Evolutionary conservation across 2,329 filamentous ascomycete genomes (phyloP), one percentile per base, ranked within the genome.

Genomic region (Akanthomyces dipterigenus): DNA sequence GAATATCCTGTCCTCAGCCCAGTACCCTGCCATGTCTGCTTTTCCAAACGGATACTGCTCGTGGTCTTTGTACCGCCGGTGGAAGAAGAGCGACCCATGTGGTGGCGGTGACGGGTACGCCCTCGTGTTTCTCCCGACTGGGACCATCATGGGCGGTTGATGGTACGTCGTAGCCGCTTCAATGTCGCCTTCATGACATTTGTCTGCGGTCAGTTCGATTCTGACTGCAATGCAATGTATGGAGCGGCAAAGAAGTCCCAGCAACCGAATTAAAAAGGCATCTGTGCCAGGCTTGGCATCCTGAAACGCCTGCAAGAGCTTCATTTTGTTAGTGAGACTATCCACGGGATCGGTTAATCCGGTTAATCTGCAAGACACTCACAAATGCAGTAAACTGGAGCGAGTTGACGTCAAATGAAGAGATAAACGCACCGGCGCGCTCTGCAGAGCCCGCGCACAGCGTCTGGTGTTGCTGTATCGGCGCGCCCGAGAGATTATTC

Each of bases 1-100:
- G 16, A 71, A 61, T 42, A 71, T 69, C 24, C 66, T 65, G 20
- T 60, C 56, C 46, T 71, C 70, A 7, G 69, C 68, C 70, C 69
- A 71, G 62, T 66, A 71, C 3, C 68, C 70, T 1, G 64, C 62
- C 36, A 62, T 16, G 31, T 67, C 64, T 3, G 64, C 58, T 5
- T 54, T 42, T 11, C 63, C 60, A 42, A 64, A 50, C 0, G 65
- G 65, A 48, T 73, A 74, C 36, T 71, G 67, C 5, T 71, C 63
- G 42, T 66, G 60, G 43, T 69, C 62, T 1, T 5, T 7, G 55
- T 73, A 61, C 3, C 14, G 0, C 5, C 4, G 0, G 26, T 61
- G 59, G 18, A 16, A 48, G 26, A 55, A 61, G 2, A 50, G 49
- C 18, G 28, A 36, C 16, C 26, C 42, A 20, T 11, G 31, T 4